Conservation (phyloP, 2,329 filamentous ascomycete species). For the Curvularia sp. region DNA sequence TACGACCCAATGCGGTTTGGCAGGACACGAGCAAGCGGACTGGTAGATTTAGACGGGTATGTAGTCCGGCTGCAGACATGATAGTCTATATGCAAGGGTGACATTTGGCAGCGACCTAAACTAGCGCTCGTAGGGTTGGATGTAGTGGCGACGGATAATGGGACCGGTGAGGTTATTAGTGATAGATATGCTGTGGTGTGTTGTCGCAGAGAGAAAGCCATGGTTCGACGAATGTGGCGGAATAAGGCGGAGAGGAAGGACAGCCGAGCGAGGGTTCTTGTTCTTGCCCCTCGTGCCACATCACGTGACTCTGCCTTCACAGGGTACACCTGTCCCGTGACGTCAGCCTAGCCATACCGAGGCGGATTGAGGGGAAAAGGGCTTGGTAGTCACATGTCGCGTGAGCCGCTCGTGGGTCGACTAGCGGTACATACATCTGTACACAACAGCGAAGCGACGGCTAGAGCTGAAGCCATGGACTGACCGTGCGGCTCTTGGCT, state of each 20-base stretch:
- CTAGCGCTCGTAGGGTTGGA: not conserved
- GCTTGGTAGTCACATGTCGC: not conserved
- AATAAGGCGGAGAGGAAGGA: not conserved
- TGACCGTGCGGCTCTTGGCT: slow-evolving; percentile 14
- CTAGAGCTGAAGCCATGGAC: not conserved
- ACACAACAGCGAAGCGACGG: not conserved
- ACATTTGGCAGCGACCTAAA: not conserved
- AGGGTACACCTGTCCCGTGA: not conserved
- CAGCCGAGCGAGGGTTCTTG: not conserved
- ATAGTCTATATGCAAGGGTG: not conserved
- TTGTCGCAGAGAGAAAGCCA: too few species aligned
- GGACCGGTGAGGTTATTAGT: not conserved
- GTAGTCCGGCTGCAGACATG: not conserved
- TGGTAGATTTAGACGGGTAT: not conserved
- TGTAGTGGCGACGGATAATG: not conserved
- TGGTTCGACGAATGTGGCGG: not conserved
- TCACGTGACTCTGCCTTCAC: not conserved
- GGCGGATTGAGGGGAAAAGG: not conserved
- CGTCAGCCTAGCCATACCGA: slow-evolving; percentile 6
- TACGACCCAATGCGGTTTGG: not conserved
- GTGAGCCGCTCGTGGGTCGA: not conserved
- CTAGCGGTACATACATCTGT: not conserved
- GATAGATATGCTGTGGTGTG: not conserved
- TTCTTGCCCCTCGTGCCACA: not conserved
- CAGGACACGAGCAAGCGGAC: not conserved